Base-by-base conservation (phyloP, 2,329 filamentous ascomycete species). In the Epichloe hybrida region DNA sequence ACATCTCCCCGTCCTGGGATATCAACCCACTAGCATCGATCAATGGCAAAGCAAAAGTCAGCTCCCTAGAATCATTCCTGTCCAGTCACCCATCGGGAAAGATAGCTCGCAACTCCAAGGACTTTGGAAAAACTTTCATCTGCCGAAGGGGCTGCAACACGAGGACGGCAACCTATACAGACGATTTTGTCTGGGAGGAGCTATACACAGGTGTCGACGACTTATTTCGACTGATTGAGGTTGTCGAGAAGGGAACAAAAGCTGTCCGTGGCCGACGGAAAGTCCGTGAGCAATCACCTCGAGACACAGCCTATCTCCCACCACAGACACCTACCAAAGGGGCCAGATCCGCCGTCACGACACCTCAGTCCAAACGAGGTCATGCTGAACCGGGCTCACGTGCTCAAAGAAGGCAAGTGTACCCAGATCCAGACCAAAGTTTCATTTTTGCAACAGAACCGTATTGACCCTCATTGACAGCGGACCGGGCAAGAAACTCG, bases 101-200 rank as follows among this genome's bases (percentile, higher is more conserved):
- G 55, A 75, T 94, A 3, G 83, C 88, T 2, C 83, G 83, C 53
- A 81, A 75, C 46, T 81, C 86, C 2, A 79, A 78, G 49, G 85
- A 90, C 58, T 82, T 80, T 62, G 88, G 87, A 56, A 96, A 94
- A 67, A 81, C 86, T 17, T 97, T 97, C 61, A 70, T 97, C 46
- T 97, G 93, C 62, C 83, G 90, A 48, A 76, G 91, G 64, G 93
- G 88, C 21, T 94, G 90, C 61, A 95, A 94, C 62, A 86, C 87
- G 12, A 76, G 89, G 52, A 95, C 90, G 23, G 85, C 88, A 20
- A 89, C 82, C 21, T 98, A 97, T 64, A 96, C 91, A 0, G 81
- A 93, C 13, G 89, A 96, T 59, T 95, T 98, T 57, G 65, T 79
- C 1, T 98, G 93, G 93, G 89, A 96, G 62, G 81, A 95, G 42